These are phyloP conservation scores for Hymenochaete sp. DNA, from an alignment of 1,284 basidiomycete genomes.

Conservation along the genomic window DNA sequence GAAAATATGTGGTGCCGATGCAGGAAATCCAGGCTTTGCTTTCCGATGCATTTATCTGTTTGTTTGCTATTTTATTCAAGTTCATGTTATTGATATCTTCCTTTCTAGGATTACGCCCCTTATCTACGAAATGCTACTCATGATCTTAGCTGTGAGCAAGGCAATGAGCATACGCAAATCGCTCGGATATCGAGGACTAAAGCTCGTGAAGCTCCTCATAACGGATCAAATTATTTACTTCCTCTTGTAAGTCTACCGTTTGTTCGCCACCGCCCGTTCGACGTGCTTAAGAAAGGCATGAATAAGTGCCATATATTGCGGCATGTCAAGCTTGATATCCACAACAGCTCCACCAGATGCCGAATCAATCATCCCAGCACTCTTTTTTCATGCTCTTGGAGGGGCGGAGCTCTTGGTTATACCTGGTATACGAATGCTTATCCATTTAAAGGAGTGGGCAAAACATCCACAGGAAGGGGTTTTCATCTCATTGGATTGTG, in stretches of 20 bases:
- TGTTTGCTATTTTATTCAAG: neutral
- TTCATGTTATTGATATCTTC: too few relatives aligned
- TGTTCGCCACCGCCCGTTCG: too few relatives aligned
- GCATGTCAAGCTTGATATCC: neutral
- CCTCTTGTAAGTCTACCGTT: neutral
- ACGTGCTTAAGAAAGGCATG: neutral
- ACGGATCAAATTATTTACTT: slow-evolving; percentile 2
- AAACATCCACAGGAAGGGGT: neutral
- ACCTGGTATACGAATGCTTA: neutral
- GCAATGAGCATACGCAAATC: neutral
- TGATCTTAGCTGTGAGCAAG: neutral
- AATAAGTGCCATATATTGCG: neutral
- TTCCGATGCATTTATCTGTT: neutral
- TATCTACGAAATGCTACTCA: neutral
- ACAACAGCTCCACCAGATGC: neutral
- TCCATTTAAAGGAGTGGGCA: neutral
- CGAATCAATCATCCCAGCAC: neutral
- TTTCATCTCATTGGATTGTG: neutral
- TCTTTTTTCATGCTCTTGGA: neutral
- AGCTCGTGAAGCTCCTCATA: neutral
- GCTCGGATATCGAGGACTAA: neutral
- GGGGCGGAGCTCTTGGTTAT: neutral
- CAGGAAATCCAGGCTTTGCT: neutral
- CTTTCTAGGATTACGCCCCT: neutral
- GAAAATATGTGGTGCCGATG: neutral